These are phyloP conservation scores for Leptographium wingfieldii DNA, from an alignment of 2,329 filamentous ascomycete species.

Conservation along the genomic window DNA sequence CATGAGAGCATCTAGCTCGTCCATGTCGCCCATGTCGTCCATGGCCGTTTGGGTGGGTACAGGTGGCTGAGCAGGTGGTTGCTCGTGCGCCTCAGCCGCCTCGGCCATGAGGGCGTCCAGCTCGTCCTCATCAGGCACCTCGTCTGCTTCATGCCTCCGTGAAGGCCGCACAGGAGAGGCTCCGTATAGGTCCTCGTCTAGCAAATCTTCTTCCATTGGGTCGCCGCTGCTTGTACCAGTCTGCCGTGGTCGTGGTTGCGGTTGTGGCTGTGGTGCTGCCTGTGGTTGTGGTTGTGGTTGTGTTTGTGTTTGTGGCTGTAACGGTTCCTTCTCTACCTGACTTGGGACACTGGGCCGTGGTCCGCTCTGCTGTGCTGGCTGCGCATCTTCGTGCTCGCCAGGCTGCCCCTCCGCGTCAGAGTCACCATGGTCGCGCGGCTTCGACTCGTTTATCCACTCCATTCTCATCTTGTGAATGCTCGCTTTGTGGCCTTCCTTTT, in stretches of 20 bases:
- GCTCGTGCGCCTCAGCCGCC: constrained; percentile 20
- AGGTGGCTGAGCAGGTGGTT: not conserved
- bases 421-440: constrained; percentile 29
- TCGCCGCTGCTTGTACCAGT: constrained; percentile 16
- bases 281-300: not conserved
- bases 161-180: constrained; percentile 16
- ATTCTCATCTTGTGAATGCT: constrained; percentile 60
- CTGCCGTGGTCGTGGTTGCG: constrained; percentile 7
- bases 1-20: constrained; percentile 32
- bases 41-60: constrained; percentile 6
- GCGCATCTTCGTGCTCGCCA: constrained; percentile 12
- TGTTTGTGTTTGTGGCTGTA: not conserved
- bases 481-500: constrained; percentile 84
- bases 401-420: constrained; percentile 17
- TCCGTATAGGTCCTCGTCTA: constrained; percentile 22
- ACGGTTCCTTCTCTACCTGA: not conserved
- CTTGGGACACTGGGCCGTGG: not conserved
- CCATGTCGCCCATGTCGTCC: constrained; percentile 16
- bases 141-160: not conserved
- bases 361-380: not conserved
- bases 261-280: not conserved
- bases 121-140: constrained; percentile 31
- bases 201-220: constrained; percentile 24
- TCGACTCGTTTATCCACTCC: constrained; percentile 74
- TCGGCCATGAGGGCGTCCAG: constrained; percentile 41